These are phyloP conservation scores for Phaseolus lunatus DNA, from an alignment of 306 rosid genomes.

Conservation along the genomic window DNA sequence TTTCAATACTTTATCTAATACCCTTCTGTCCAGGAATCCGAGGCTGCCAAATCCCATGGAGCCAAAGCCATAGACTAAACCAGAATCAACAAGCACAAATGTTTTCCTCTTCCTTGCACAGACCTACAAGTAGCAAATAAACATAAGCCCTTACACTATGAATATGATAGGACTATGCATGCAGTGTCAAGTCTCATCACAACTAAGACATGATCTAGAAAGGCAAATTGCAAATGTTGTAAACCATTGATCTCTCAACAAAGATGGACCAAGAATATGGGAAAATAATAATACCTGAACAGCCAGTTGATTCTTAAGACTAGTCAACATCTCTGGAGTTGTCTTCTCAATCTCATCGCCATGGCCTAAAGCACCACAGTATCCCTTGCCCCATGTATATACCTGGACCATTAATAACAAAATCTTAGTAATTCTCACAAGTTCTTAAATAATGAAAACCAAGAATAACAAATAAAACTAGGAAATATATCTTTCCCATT, in stretches of 20 bases:
- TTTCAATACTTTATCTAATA: conserved; percentile 71
- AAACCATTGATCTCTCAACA: conserved; percentile 28
- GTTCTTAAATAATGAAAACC: conserved; percentile 31
- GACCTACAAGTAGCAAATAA: conserved; percentile 57
- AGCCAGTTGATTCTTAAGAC: conserved; percentile 70
- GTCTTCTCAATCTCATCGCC: conserved; percentile 95
- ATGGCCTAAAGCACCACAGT: conserved; percentile 97
- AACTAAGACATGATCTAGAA: background rate
- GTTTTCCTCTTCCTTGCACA: conserved; percentile 95
- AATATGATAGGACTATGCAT: background rate
- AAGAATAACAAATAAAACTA: conserved; percentile 25
- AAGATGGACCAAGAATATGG: conserved; percentile 17
- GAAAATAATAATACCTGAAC: conserved; percentile 75
- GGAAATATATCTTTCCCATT: conserved; percentile 7
- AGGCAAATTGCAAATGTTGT: conserved; percentile 13
- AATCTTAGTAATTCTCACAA: conserved; percentile 31
- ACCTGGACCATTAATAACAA: conserved; percentile 59
- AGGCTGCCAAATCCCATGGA: conserved; percentile 98
- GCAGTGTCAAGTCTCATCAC: conserved; percentile 11
- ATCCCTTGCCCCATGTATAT: conserved; percentile 94
- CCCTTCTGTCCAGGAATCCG: conserved; percentile 79
- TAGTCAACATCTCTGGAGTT: conserved; percentile 67
- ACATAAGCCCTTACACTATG: conserved; percentile 14
- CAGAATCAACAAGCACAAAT: conserved; percentile 77
- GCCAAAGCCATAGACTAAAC: conserved; percentile 82